A percentile compares a stretch with the other conserved stretches of the same genome.
Evolutionary conservation across 176 grass and related monocot species (phyloP).

Genomic region (Carex kokanica): DNA sequence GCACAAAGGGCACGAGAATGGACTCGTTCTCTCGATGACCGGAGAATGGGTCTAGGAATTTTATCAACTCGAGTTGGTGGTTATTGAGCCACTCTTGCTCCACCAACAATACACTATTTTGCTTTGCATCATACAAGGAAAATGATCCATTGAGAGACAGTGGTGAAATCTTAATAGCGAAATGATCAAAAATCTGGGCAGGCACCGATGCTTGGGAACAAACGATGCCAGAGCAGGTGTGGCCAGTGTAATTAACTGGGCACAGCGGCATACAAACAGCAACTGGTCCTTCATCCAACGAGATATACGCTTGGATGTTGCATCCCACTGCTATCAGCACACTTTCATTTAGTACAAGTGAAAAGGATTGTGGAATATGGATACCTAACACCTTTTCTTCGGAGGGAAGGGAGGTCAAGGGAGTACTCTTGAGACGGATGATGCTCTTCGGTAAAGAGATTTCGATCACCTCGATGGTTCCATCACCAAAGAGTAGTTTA

Average conservation of each 20-base stretch:
- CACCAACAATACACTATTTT: conserved; percentile 16
- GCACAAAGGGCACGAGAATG: not conserved
- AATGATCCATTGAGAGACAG: not conserved
- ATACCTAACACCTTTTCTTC: not conserved
- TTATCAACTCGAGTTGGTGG: not conserved
- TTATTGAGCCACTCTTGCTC: conserved; percentile 27
- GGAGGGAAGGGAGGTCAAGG: no score
- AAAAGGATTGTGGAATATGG: not conserved
- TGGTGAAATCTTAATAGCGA: not conserved
- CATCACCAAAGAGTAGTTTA: no score
- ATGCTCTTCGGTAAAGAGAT: no score
- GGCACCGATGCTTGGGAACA: not conserved
- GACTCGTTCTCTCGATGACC: not conserved
- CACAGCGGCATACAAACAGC: not conserved
- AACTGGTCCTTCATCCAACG: no score
- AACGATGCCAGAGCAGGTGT: conserved; percentile 1
- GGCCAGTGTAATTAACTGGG: not conserved
- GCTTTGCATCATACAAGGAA: not conserved
- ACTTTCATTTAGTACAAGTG: not conserved
- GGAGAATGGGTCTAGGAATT: not conserved
- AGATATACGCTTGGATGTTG: not conserved
- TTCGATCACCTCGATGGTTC: no score
- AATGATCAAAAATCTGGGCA: not conserved
- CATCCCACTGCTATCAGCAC: not conserved
- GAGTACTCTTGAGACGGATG: no score